Base-by-base conservation (phyloP, 306 rosid species). In the Rubus idaeus region DNA sequence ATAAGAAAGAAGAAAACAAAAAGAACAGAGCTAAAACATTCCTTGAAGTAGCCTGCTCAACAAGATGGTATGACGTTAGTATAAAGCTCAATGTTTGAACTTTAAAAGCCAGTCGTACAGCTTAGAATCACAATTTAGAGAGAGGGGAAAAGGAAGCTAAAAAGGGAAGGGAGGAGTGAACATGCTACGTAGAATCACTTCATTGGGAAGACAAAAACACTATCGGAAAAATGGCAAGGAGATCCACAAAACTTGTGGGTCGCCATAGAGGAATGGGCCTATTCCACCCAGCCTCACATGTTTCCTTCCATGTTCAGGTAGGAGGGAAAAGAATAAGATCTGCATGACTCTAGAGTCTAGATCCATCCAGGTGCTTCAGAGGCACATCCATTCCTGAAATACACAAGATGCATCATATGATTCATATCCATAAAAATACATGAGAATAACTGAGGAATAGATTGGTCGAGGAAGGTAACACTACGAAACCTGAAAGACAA, bases 341-440 rank as follows among this genome's bases (percentile, higher is more conserved):
- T 17, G 77, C 65, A 46, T 6, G 68, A 58, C 8, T 23, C 37
- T 0, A 40, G 2, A 63, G 69, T 39, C 69, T 39, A 64, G 69
- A 37, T 17, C 12, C 30, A 40, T 56, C 66, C 52, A 7, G 39
- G 42, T 41, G 67, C 23, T 41, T 12, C 68, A 5, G 46, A 23
- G 42, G 44, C 42, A 47, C 68, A 42, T 14, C 77, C 44, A 23
- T 11, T 42, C 68, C 77, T 73, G 77, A 73, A 73, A 73, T 39
- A 42, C 17, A 56, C 10, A 41, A 62, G 42, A 61, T 61, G 42
- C 42, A 14, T 62, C 10, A 49, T 42, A 64, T 39, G 46, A 39
- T 14, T 39, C 47, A 42, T 7, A 56, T 49, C 68, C 56, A 21
- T 58, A 10, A 73, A 57, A 44, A 16, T 26, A 23, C 66, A 56